Percentiles rank a stretch among this genome's conserved stretches.
These are phyloP conservation scores for Globisporangium solare DNA, from an alignment of 352 stramenopile species.

Conservation along the genomic window DNA sequence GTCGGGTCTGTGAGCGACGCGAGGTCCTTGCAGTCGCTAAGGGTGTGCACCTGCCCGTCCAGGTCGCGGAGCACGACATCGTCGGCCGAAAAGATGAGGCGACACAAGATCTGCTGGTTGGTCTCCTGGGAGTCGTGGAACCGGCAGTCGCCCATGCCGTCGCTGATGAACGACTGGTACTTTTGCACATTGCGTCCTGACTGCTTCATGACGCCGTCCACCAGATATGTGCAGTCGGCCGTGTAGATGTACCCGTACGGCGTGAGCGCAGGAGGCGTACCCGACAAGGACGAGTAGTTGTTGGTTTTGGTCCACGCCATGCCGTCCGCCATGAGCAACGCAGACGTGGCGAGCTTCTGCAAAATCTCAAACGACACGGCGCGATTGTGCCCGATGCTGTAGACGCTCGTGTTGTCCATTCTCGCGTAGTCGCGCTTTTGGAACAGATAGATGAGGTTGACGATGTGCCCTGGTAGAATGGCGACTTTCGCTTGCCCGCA, in stretches of 20 bases:
- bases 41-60: slow-evolving; percentile 13
- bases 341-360: slow-evolving; percentile 23
- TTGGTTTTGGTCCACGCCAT: slow-evolving; percentile 26
- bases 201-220: slow-evolving; percentile 23
- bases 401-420: slow-evolving; percentile 34
- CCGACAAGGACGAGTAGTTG: not conserved
- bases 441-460: slow-evolving; percentile 41
- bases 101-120: slow-evolving; percentile 26
- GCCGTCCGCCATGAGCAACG: slow-evolving; percentile 28
- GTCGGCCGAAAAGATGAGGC: slow-evolving; percentile 24
- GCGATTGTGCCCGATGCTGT: slow-evolving; percentile 26
- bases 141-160: slow-evolving; percentile 27
- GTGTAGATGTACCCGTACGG: slow-evolving; percentile 39
- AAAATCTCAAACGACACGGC: slow-evolving; percentile 17
- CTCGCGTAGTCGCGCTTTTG: slow-evolving; percentile 38
- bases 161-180: slow-evolving; percentile 35
- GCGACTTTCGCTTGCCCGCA: slow-evolving; percentile 17
- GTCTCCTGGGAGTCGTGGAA: slow-evolving; percentile 41
- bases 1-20: not conserved
- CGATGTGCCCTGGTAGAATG: slow-evolving; percentile 24
- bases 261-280: slow-evolving; percentile 7
- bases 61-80: slow-evolving; percentile 27
- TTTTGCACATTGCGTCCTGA: slow-evolving; percentile 40
- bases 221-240: slow-evolving; percentile 20
- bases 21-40: slow-evolving; percentile 17